These are phyloP conservation scores for Ceratocystis ficicola DNA, from an alignment of 2,329 filamentous ascomycete species.

Conservation along the genomic window DNA sequence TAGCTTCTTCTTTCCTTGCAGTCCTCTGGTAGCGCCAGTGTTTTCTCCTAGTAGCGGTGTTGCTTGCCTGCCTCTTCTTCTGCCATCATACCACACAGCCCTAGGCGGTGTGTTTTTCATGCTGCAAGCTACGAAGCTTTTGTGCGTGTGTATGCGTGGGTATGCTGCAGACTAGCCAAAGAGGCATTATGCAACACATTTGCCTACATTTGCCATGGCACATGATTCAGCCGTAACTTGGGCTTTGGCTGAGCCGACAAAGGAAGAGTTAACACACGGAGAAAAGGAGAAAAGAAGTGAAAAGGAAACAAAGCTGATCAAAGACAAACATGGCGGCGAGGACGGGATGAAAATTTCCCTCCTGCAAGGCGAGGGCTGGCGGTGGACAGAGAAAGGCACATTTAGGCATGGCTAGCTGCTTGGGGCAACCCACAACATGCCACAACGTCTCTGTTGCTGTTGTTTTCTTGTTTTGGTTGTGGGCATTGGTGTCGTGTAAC, in stretches of 20 bases:
- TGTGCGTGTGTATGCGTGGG: too few relatives aligned
- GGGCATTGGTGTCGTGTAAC: not conserved
- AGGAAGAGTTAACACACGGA: not conserved
- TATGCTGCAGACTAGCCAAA: not conserved
- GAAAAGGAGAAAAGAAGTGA: not conserved
- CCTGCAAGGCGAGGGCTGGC: not conserved
- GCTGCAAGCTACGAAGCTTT: not conserved
- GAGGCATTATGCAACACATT: not conserved
- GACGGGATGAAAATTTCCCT: constrained; percentile 3
- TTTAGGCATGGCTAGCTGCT: not conserved
- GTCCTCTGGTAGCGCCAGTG: not conserved
- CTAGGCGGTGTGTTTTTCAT: not conserved
- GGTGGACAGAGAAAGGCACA: not conserved
- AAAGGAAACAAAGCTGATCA: not conserved
- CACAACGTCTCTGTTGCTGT: constrained; percentile 2
- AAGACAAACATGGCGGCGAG: constrained; percentile 9
- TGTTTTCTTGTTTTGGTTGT: not conserved
- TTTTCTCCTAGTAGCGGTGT: not conserved
- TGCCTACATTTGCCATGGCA: not conserved
- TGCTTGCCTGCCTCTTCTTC: not conserved
- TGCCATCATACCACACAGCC: not conserved
- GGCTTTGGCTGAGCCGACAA: not conserved
- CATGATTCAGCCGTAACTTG: not conserved
- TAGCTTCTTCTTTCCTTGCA: not conserved
- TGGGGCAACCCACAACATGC: not conserved